Percentiles rank a stretch among this genome's conserved stretches.
phyloP scores from a whole-genome alignment of 2,329 filamentous ascomycete genomes.

The Tolypocladium endophyticum region DNA sequence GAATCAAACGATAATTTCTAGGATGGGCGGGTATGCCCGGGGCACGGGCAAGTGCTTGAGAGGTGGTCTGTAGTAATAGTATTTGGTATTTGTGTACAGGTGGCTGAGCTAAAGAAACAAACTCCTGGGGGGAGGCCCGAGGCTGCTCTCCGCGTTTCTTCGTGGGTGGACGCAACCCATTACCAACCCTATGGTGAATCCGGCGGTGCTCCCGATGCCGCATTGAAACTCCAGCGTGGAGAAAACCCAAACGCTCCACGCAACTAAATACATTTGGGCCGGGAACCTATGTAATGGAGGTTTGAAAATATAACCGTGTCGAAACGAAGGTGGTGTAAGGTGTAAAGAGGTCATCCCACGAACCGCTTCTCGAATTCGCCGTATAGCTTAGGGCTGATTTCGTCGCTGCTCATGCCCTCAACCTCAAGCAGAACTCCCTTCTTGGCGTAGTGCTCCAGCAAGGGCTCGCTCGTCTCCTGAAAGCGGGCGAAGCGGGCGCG shows the following conservation, averaged over 20 bases:
- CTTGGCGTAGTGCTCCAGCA: conserved; percentile 81
- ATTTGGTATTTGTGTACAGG: not conserved
- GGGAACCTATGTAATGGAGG: not conserved
- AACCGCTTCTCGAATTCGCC: conserved; percentile 75
- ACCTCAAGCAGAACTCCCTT: conserved; percentile 81
- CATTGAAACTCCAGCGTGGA: not conserved
- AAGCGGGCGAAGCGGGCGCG: conserved; percentile 71
- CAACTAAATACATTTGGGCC: not conserved
- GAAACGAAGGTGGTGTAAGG: not conserved
- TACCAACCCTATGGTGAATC: not conserved
- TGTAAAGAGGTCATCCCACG: conserved; percentile 11
- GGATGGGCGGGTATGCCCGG: not conserved
- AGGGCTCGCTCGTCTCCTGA: conserved; percentile 71
- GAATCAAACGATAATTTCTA: not conserved
- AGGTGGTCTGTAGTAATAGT: not conserved
- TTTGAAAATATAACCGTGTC: not conserved
- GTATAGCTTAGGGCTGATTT: conserved; percentile 87
- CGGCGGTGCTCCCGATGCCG: not conserved
- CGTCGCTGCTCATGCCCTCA: conserved; percentile 80
- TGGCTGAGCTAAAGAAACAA: not conserved
- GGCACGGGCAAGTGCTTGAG: not conserved
- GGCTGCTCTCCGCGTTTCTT: not conserved
- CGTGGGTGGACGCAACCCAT: not conserved
- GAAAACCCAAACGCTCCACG: not conserved
- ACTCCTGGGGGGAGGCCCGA: not conserved